Percentiles rank a stretch among this genome's conserved stretches.
phyloP scores from a whole-genome alignment of 2,329 filamentous ascomycete species.

The Apiospora marii region DNA sequence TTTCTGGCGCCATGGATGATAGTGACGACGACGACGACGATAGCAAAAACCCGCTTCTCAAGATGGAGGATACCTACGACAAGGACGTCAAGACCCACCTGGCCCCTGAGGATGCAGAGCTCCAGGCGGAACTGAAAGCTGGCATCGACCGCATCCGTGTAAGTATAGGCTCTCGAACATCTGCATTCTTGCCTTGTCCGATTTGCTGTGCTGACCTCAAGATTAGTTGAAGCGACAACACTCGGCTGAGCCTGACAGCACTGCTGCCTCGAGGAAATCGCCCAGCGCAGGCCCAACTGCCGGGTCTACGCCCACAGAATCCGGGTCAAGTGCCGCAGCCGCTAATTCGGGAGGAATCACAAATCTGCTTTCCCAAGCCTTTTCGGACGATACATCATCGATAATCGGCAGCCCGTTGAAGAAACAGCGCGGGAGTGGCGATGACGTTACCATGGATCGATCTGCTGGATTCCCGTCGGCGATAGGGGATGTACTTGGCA shows the following conservation, averaged over 20 bases:
- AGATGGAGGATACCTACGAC: slow-evolving; percentile 71
- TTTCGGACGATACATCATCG: slow-evolving; percentile 52
- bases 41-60: slow-evolving; percentile 70
- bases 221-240: slow-evolving; percentile 80
- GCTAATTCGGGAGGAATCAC: slow-evolving; percentile 39
- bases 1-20: slow-evolving; percentile 66
- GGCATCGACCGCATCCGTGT: slow-evolving; percentile 85
- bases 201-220: not conserved
- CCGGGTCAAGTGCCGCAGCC: slow-evolving; percentile 42
- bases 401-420: slow-evolving; percentile 76
- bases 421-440: slow-evolving; percentile 73
- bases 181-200: too few species aligned
- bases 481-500: slow-evolving; percentile 50
- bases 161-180: slow-evolving; percentile 42
- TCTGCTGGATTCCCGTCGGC: slow-evolving; percentile 47
- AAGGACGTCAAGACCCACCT: slow-evolving; percentile 67
- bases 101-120: slow-evolving; percentile 74
- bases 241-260: slow-evolving; percentile 72
- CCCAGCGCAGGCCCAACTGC: slow-evolving; percentile 51
- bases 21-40: slow-evolving; percentile 79
- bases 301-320: slow-evolving; percentile 51
- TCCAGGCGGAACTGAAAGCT: slow-evolving; percentile 78
- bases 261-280: slow-evolving; percentile 53
- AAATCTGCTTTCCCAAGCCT: slow-evolving; percentile 51
- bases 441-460: slow-evolving; percentile 53